These are phyloP conservation scores for Xylariaceae sp. DNA, from an alignment of 2,329 filamentous ascomycete genomes.

Conservation along the genomic window DNA sequence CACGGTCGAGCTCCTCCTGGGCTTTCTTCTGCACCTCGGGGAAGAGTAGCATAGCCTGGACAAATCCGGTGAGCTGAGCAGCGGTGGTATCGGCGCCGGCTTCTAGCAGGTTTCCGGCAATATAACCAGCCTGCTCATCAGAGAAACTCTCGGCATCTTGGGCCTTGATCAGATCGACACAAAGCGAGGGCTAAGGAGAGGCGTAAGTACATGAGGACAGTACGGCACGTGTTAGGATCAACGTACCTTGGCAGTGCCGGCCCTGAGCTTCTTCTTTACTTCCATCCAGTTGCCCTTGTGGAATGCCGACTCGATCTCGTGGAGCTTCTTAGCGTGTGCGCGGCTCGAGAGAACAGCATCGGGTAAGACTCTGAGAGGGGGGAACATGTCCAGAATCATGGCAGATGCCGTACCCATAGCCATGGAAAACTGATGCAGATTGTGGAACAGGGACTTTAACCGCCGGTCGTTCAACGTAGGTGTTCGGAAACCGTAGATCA, in stretches of 20 bases:
- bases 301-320: constrained; percentile 19
- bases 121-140: constrained; percentile 36
- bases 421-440: constrained; percentile 25
- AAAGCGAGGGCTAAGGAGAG: constrained; percentile 27
- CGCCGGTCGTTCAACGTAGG: constrained; percentile 38
- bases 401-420: constrained; percentile 24
- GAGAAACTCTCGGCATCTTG: constrained; percentile 34
- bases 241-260: constrained; percentile 24
- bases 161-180: constrained; percentile 26
- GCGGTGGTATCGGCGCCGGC: constrained; percentile 42
- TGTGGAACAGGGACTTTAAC: constrained; percentile 23
- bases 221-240: too few relatives aligned
- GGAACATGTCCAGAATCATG: constrained; percentile 24
- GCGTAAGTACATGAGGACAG: neutral
- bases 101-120: constrained; percentile 29
- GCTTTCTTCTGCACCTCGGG: constrained; percentile 34
- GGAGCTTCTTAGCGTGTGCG: constrained; percentile 19
- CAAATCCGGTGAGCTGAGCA: constrained; percentile 39
- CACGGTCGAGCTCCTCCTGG: constrained; percentile 37
- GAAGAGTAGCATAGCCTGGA: constrained; percentile 41
- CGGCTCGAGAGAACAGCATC: constrained; percentile 17
- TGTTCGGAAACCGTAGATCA: constrained; percentile 45
- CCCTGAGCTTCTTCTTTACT: constrained; percentile 24
- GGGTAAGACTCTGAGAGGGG: constrained; percentile 19
- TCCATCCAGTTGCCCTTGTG: constrained; percentile 25